Conservation (phyloP, 164 flowering plant genomes). For the Kingdonia uniflora region DNA sequence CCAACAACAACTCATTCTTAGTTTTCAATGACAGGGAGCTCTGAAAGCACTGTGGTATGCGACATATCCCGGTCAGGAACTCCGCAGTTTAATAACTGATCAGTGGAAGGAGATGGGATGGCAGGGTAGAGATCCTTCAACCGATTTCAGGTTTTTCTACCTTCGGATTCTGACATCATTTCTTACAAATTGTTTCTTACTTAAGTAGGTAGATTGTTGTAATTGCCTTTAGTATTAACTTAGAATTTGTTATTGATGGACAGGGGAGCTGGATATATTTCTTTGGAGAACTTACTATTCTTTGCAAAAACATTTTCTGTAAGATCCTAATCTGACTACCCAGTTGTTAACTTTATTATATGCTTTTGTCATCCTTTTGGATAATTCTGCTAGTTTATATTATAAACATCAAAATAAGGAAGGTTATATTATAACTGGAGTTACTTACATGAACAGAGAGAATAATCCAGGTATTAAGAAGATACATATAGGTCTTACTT, state of each 20-base stretch:
- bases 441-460: too few species aligned
- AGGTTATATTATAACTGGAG: too few species aligned
- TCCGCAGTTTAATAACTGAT: slow-evolving; percentile 63
- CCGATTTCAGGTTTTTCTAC: slow-evolving; percentile 76
- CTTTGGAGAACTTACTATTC: slow-evolving; percentile 82
- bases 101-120: slow-evolving; percentile 99
- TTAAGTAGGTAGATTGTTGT: too few species aligned
- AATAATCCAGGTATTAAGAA: too few species aligned
- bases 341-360: not conserved
- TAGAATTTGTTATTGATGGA: slow-evolving; percentile 7
- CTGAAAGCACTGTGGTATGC: slow-evolving; percentile 75
- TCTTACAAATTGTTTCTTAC: slow-evolving; percentile 1
- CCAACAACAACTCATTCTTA: too few species aligned
- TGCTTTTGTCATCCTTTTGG: too few species aligned
- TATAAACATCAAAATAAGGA: too few species aligned
- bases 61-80: slow-evolving; percentile 64
- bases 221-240: not conserved
- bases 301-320: slow-evolving; percentile 87
- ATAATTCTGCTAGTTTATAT: too few species aligned
- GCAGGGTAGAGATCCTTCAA: slow-evolving; percentile 96
- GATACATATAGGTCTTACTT: too few species aligned
- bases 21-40: slow-evolving; percentile 44
- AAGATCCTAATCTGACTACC: slow-evolving; percentile 19
- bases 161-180: not conserved
- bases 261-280: slow-evolving; percentile 95